phyloP scores from a whole-genome alignment of 2,329 filamentous ascomycete genomes.

The Moelleriella libera region DNA sequence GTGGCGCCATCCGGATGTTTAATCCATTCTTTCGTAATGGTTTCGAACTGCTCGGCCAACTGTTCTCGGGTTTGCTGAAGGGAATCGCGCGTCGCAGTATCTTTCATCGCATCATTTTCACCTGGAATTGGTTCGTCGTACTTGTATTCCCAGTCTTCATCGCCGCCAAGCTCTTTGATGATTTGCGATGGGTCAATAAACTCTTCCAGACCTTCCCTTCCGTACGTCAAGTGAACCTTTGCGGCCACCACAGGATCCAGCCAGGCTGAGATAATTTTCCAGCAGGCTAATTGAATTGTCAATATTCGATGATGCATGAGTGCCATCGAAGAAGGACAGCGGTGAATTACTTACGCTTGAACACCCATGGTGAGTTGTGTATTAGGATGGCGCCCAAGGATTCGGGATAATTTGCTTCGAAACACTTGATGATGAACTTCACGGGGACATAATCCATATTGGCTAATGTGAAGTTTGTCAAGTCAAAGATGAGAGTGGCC shows the following conservation, averaged over 20 bases:
- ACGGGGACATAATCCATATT: conserved; percentile 69
- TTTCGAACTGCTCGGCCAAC: conserved; percentile 42
- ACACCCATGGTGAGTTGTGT: conserved; percentile 64
- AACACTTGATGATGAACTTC: conserved; percentile 68
- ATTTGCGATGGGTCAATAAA: conserved; percentile 49
- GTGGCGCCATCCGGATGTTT: conserved; percentile 12
- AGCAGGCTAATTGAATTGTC: conserved; percentile 12
- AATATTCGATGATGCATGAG: too few species aligned
- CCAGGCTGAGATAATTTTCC: conserved; percentile 60
- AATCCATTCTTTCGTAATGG: conserved; percentile 46
- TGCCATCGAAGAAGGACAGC: background rate
- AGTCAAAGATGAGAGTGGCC: conserved; percentile 49
- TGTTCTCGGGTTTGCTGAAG: conserved; percentile 36
- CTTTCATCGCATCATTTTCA: conserved; percentile 44
- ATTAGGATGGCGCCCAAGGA: conserved; percentile 56
- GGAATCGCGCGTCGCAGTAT: conserved; percentile 25
- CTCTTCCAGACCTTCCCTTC: conserved; percentile 42
- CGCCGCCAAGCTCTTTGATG: conserved; percentile 43
- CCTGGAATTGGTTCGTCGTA: conserved; percentile 45
- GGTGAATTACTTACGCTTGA: conserved; percentile 23
- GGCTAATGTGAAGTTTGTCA: conserved; percentile 53
- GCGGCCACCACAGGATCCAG: conserved; percentile 60
- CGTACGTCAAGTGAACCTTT: conserved; percentile 58
- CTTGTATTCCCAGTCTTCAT: conserved; percentile 50
- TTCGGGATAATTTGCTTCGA: conserved; percentile 68